phyloP scores from a whole-genome alignment of 495 filamentous ascomycete genomes.

The Amphirosellinia nigrospora region DNA sequence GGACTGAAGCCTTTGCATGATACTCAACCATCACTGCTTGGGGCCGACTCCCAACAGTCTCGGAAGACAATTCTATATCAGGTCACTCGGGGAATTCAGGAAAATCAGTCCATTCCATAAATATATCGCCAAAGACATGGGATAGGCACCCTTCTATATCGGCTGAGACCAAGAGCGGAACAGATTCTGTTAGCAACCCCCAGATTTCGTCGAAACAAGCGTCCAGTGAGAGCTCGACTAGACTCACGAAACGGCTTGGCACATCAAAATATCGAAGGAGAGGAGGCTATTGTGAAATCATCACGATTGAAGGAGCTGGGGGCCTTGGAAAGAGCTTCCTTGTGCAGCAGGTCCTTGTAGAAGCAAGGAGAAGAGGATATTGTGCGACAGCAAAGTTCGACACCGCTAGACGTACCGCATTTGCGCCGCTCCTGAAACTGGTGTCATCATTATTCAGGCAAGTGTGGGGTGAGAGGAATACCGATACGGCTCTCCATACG shows the following conservation, averaged over 20 bases:
- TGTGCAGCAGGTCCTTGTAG: conserved; percentile 74
- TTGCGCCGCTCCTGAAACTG: conserved; percentile 80
- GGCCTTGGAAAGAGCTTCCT: conserved; percentile 87
- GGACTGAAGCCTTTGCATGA: conserved; percentile 51
- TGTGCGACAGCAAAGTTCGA: conserved; percentile 88
- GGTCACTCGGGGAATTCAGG: conserved; percentile 49
- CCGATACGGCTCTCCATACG: conserved; percentile 81
- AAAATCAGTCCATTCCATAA: conserved; percentile 40
- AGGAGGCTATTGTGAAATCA: conserved; percentile 75
- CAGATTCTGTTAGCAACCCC: conserved; percentile 43
- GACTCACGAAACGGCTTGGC: conserved; percentile 51
- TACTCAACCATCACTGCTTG: conserved; percentile 39
- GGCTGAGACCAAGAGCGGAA: conserved; percentile 41
- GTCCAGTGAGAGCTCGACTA: conserved; percentile 42
- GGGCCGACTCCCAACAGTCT: conserved; percentile 39
- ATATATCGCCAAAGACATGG: conserved; percentile 41
- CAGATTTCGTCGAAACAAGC: conserved; percentile 38
- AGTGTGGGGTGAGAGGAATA: conserved; percentile 88
- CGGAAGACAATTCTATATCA: too few species aligned
- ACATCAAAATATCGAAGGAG: conserved; percentile 67
- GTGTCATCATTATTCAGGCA: conserved; percentile 85
- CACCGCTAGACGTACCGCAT: conserved; percentile 77
- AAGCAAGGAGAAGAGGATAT: conserved; percentile 76
- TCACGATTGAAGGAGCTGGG: conserved; percentile 74
- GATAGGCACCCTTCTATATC: conserved; percentile 46